phyloP scores from a whole-genome alignment of 495 filamentous ascomycete genomes.

The Podospora conica region DNA sequence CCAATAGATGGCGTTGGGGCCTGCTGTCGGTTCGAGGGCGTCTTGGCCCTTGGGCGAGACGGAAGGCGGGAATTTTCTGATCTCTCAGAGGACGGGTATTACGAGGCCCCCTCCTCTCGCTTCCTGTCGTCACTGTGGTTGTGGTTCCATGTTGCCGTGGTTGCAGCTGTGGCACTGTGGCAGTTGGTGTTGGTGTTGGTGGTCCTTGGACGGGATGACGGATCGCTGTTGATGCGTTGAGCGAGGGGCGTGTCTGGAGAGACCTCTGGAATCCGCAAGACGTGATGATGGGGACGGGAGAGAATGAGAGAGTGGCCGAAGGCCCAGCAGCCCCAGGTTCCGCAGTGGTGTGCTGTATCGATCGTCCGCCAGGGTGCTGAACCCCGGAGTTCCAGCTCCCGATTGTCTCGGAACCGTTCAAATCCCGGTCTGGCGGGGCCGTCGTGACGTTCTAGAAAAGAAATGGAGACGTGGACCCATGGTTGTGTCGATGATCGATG shows the following conservation, averaged over 20 bases:
- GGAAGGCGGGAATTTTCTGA: not conserved
- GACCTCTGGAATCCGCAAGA: not conserved
- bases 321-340: no score
- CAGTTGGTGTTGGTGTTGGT: not conserved
- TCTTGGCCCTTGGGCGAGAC: not conserved
- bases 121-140: not conserved
- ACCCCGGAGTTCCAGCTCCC: not conserved
- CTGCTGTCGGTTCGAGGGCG: not conserved
- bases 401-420: not conserved
- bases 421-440: not conserved
- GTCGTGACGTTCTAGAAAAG: not conserved
- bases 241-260: not conserved
- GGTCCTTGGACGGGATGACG: not conserved
- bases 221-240: not conserved
- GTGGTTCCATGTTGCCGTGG: no score
- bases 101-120: not conserved
- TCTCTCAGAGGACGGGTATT: not conserved
- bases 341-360: not conserved
- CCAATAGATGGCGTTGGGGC: not conserved
- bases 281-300: not conserved
- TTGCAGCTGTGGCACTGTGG: not conserved
- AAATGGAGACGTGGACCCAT: not conserved
- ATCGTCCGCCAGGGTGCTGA: not conserved
- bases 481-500: not conserved
- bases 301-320: no score